Base-by-base conservation (phyloP, 2,329 filamentous ascomycete genomes). In the Triangularia verruculosa region DNA sequence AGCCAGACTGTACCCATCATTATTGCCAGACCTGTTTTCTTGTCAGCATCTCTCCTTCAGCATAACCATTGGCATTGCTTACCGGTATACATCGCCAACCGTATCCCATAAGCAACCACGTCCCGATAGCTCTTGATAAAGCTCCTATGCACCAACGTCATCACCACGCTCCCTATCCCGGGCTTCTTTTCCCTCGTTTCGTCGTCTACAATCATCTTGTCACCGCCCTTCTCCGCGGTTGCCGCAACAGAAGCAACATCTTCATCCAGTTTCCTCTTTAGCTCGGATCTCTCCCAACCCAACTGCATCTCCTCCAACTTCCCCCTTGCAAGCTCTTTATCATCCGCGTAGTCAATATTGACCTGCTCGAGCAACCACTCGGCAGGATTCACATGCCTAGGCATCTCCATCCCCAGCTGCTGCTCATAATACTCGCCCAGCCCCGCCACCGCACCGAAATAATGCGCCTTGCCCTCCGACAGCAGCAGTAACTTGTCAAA, bases 1-100 rank as follows among this genome's bases (percentile, higher is more conserved):
- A 96, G 78, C 88, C 91, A 96, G 12, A 96, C 90, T 0, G 92
- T 96, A 4, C 92, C 92, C 89, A 94, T 93, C 85, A 95, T 89
- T 69, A 95, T 85, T 1, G 91, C 91, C 15, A 96, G 81, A 0
- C 86, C 85, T 69, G 39, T 54, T 12, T 9, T 12, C 56, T 7
- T 27, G 56, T 57, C 43, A 59, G 52, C 39, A 30, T 53, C 2
- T 27, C 11, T 20, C 32, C 11, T 11, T 12, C 55, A 9, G 25
- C 39, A 28, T 51, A 56, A 43, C 27, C 24, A 9, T 3, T n/a
- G 34, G 57, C 3, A 64, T 27, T n/a, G 20, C 74, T 51, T 69
- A 77, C 85, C 86, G 65, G 89, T 81, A 75, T 96, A 95, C 91
- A 96, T 96, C 47, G 84, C 88, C 51, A 95, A 81, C 3, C 92